phyloP scores from a whole-genome alignment of 441 rosid genomes.

The Adansonia rubrostipa region DNA sequence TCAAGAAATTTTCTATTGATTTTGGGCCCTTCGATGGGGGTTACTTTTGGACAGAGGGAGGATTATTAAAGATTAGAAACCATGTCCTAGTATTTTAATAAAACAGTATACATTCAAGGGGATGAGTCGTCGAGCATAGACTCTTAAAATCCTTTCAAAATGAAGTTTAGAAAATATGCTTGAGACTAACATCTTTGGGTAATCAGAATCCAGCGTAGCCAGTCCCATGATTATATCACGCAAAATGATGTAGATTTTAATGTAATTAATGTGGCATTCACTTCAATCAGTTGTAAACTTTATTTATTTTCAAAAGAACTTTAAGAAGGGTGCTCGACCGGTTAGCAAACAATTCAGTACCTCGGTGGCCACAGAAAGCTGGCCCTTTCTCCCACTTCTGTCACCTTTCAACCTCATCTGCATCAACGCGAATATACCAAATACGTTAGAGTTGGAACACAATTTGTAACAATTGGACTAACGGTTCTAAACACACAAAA shows the following conservation, averaged over 20 bases:
- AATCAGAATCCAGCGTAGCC: not conserved
- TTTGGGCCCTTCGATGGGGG: not conserved
- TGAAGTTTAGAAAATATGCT: not conserved
- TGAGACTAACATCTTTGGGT: not conserved
- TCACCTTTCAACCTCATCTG: constrained; percentile 88
- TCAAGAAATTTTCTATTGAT: not conserved
- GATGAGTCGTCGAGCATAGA: not conserved
- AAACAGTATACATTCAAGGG: not conserved
- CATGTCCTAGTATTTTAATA: not conserved
- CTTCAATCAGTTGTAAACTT: not conserved
- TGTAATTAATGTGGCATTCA: not conserved
- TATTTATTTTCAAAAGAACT: not conserved
- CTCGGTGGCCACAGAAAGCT: constrained; percentile 84
- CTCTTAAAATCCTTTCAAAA: not conserved
- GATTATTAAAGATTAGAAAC: not conserved
- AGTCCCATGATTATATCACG: not conserved
- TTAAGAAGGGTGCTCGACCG: not conserved
- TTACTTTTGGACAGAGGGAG: not conserved
- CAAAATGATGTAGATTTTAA: not conserved
- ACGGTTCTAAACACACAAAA: no score
- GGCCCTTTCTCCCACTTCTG: constrained; percentile 75
- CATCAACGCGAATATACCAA: constrained; percentile 20
- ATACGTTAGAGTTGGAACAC: constrained; percentile 13
- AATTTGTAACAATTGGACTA: not conserved
- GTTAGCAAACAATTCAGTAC: constrained; percentile 39